These are phyloP conservation scores for Coprinellus micaceus DNA, from an alignment of 768 basidiomycete genomes.

Conservation along the genomic window DNA sequence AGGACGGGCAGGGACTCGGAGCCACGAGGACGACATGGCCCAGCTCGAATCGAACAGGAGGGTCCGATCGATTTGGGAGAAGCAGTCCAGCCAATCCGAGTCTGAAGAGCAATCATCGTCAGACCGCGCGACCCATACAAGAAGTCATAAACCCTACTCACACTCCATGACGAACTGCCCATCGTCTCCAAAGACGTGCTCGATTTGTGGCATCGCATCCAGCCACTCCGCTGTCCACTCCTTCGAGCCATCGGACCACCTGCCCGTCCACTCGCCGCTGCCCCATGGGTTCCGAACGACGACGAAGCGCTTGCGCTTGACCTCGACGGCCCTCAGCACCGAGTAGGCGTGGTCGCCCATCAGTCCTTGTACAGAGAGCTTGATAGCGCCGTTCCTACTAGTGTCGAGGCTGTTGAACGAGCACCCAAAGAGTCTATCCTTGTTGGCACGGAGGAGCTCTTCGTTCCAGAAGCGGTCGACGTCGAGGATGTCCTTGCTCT, in stretches of 20 bases:
- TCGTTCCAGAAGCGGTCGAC: constrained; percentile 47
- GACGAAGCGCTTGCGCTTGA: constrained; percentile 44
- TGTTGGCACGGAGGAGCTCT: constrained; percentile 42
- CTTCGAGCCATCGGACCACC: constrained; percentile 47
- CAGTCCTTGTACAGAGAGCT: constrained; percentile 33
- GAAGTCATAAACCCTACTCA: constrained; percentile 15
- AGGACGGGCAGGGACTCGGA: constrained; percentile 40
- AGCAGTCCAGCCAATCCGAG: constrained; percentile 41
- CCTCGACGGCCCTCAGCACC: constrained; percentile 41
- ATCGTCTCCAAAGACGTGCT: constrained; percentile 45
- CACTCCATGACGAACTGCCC: constrained; percentile 52
- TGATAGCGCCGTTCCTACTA: constrained; percentile 22
- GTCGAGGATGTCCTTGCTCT: constrained; percentile 45
- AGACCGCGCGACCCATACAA: neutral
- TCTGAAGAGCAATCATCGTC: constrained; percentile 18
- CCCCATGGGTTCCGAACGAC: constrained; percentile 52
- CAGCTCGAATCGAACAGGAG: constrained; percentile 46
- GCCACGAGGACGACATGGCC: constrained; percentile 48
- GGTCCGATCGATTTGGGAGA: constrained; percentile 41
- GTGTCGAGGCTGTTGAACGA: constrained; percentile 34
- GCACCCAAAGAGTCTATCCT: constrained; percentile 49
- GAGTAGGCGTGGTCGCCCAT: constrained; percentile 45
- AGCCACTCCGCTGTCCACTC: constrained; percentile 51
- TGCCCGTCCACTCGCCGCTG: constrained; percentile 44
- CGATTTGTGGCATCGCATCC: constrained; percentile 32